phyloP scores from a whole-genome alignment of 2,329 filamentous ascomycete species.

The Talaromyces sp. region DNA sequence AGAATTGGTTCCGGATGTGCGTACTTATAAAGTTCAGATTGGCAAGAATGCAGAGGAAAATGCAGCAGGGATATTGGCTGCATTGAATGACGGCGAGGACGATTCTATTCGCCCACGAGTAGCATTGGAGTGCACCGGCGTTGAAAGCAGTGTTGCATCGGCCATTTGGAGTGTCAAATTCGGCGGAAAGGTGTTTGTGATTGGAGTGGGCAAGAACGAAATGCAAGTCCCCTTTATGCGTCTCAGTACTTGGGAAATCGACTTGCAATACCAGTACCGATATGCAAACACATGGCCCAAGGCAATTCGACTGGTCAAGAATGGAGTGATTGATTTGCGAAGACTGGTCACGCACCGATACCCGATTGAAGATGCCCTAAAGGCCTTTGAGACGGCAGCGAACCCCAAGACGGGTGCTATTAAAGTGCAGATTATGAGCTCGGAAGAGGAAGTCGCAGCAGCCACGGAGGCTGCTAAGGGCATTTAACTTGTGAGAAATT shows the following conservation, averaged over 20 bases:
- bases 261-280: constrained; percentile 93
- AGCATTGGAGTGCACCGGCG: constrained; percentile 88
- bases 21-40: constrained; percentile 58
- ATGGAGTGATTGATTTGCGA: constrained; percentile 73
- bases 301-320: constrained; percentile 81
- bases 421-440: constrained; percentile 79
- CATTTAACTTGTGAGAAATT: not conserved
- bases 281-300: constrained; percentile 96
- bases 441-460: constrained; percentile 32
- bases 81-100: constrained; percentile 53
- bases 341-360: constrained; percentile 86
- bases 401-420: constrained; percentile 92
- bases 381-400: constrained; percentile 84
- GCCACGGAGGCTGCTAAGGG: constrained; percentile 10
- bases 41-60: constrained; percentile 59
- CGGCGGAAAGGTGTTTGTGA: constrained; percentile 94
- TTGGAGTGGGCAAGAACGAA: constrained; percentile 91
- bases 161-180: constrained; percentile 91
- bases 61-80: constrained; percentile 61
- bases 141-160: constrained; percentile 78
- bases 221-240: constrained; percentile 96
- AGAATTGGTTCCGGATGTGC: constrained; percentile 70
- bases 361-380: constrained; percentile 74
- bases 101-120: constrained; percentile 66
- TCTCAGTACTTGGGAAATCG: constrained; percentile 82